Evolutionary conservation across 441 rosid species (phyloP), one percentile per base, ranked within the genome.

Genomic region (Erysimum pusillum): DNA sequence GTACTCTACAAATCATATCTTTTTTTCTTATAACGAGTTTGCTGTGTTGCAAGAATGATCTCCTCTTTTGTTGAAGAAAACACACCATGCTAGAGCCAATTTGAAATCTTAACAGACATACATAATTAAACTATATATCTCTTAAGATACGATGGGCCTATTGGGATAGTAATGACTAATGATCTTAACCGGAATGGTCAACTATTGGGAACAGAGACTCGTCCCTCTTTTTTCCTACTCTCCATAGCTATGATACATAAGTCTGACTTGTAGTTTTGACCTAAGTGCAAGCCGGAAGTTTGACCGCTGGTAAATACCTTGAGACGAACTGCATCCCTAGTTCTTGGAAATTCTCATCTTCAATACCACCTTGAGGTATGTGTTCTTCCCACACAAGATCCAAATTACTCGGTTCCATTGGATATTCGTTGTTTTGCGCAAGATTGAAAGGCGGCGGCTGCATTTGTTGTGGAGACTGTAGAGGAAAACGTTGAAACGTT

Each of bases 401-500:
- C 38, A 63, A 65, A 51, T 34, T 73, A 20, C 71, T 52, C 22
- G 73, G 17, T 61, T 76, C 85, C 8, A 84, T 6, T 2, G 61
- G n/a, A 42, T 9, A 7, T 51, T 83, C 15, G 63, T 84, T 4
- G 58, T 63, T 60, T 42, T 65, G 81, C 39, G 46, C 36, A 4
- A 75, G 53, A 82, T 86, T 82, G 35, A 78, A 36, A 49, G 45
- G 14, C n/a, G 61, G n/a, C 8, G 35, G 69, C 46, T 46, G 45
- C 69, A 54, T 44, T 20, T 52, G 49, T 61, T 76, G 83, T 74
- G 76, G 59, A 0, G 71, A 77, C 67, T 74, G 58, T 14, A 35
- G 59, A 59, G 87, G 77, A 15, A 86, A 52, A 22, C 77, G 80
- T 31, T 84, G 91, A 76, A 91, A 10, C 25, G 86, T 82, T 1